These are phyloP conservation scores for Tilletia setariae DNA, from an alignment of 1,284 basidiomycete genomes.

Conservation along the genomic window DNA sequence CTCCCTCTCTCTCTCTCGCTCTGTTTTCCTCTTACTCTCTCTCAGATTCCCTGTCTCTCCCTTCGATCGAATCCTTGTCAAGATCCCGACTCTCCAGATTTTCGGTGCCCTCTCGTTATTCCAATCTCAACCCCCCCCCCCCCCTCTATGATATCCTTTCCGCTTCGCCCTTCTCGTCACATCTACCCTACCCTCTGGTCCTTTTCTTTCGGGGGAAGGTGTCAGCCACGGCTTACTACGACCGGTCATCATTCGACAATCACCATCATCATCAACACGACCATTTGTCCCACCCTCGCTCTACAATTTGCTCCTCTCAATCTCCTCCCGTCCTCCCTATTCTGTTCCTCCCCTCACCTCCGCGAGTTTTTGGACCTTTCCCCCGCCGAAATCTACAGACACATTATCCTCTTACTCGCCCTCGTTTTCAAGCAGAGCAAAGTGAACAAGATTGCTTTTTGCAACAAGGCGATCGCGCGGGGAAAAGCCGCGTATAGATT, in stretches of 20 bases:
- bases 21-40: background rate
- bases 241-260: background rate
- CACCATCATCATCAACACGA: background rate
- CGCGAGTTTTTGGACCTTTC: too few relatives aligned
- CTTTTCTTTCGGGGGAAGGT: too few relatives aligned
- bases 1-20: background rate
- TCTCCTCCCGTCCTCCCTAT: background rate
- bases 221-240: background rate
- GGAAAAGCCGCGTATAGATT: too few relatives aligned
- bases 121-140: background rate
- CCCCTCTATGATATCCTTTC: background rate
- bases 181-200: too few relatives aligned
- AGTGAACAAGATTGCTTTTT: too few relatives aligned
- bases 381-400: too few relatives aligned
- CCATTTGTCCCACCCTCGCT: background rate
- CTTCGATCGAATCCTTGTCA: too few relatives aligned
- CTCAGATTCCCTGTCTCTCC: background rate
- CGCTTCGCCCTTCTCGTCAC: conserved; percentile 1
- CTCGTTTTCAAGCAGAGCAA: too few relatives aligned
- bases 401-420: too few relatives aligned
- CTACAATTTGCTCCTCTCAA: background rate
- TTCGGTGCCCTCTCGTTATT: background rate
- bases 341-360: too few relatives aligned
- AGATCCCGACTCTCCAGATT: conserved; percentile 1
- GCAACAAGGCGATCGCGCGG: too few relatives aligned